Evolutionary conservation across 2,329 filamentous ascomycete genomes (phyloP).

Genomic region (Hysterium pulicare): DNA sequence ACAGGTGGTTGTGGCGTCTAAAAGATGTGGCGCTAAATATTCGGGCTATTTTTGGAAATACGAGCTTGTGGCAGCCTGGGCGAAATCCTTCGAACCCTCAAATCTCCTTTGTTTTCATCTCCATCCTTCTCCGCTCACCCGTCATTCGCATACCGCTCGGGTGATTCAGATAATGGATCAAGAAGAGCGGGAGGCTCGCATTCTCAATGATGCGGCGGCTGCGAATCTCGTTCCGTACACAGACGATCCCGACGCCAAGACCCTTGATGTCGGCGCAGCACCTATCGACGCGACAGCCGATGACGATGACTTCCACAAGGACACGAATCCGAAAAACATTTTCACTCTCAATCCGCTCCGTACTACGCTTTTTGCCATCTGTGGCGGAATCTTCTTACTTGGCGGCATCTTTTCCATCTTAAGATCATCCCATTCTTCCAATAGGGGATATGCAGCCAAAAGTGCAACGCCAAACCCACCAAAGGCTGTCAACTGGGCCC

Average conservation of each 20-base stretch:
- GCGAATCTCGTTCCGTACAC: background rate
- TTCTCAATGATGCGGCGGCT: background rate
- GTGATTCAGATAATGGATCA: background rate
- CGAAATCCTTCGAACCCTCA: too few species aligned
- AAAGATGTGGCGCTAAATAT: too few species aligned
- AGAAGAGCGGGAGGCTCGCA: background rate
- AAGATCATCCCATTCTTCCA: background rate
- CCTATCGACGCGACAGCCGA: background rate
- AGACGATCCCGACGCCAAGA: background rate
- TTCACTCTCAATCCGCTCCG: background rate
- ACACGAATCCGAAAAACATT: background rate
- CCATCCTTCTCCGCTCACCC: background rate
- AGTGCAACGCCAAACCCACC: background rate
- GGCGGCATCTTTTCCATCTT: background rate
- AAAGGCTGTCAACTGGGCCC: constrained; percentile 1
- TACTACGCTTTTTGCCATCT: background rate
- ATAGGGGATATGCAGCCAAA: background rate
- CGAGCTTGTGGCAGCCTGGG: too few species aligned
- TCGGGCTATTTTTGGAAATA: too few species aligned
- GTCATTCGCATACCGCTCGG: background rate
- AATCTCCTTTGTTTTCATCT: background rate
- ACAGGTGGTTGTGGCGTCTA: too few species aligned
- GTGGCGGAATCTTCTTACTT: background rate
- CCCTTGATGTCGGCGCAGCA: background rate
- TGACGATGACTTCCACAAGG: background rate